Base-by-base conservation (phyloP, 2,329 filamentous ascomycete genomes). In the Cladosporium austrohemisphaericum region DNA sequence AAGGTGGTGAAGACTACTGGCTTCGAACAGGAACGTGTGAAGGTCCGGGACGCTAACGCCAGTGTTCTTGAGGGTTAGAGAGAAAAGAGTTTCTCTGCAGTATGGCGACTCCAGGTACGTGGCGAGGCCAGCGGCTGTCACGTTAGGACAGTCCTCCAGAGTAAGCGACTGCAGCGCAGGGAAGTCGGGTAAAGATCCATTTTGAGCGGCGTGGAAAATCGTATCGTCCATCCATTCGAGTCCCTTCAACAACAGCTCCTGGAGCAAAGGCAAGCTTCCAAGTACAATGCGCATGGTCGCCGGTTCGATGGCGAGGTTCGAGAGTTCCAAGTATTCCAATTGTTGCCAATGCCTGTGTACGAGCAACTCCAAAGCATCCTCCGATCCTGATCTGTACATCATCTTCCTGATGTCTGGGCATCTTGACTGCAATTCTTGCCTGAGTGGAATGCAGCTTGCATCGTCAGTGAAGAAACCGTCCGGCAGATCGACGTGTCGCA, bases 401-500 rank as follows among this genome's bases (percentile, higher is more conserved):
- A 95, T 96, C 70, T 93, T 93, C 56, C 89, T 81, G 49, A 97
- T 76, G 63, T 92, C 83, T 9, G 85, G 82, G 65, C 92, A 96
- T 43, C 88, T 78, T 18, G 83, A 85, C 71, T 95, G 86, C 19
- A 96, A 75, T 68, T 95, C 91, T 58, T 93, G 81, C 54, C 88
- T 84, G 57, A 97, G 73, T 1, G 86, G 83, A 48, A 84, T 72
- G 60, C 86, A 94, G 23, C 80, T 77, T 3, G 81, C 73, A 54
- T 96, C 91, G 61, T 93, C 91, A 45, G 79, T 81, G 70, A 84
- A 96, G 66, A 95, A 81, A 41, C 89, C 91, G 57, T 93, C 86
- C 4, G 92, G 92, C 6, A 97, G 77, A 68, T 97, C 92, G 57
- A 95, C 85, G 66, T 93, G 96, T 65, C 81, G 85, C 36, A 97